Percentiles rank a stretch among this genome's conserved stretches.
Evolutionary conservation across 257 asterid species (phyloP).

Genomic region (Thymus mandschuricus): DNA sequence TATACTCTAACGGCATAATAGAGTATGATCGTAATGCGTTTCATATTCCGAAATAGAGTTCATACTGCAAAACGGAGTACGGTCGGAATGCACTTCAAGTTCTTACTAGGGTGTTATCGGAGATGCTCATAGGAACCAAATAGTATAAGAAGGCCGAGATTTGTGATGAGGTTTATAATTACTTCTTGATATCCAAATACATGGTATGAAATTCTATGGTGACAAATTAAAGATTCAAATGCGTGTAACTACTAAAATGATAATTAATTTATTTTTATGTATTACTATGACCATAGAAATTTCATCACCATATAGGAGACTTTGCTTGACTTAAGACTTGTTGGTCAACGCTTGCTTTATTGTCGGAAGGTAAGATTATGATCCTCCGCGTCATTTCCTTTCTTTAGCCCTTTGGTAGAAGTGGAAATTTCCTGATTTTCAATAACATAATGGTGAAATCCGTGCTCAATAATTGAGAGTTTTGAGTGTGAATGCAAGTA

Average conservation of each 20-base stretch:
- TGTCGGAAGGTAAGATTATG: background rate
- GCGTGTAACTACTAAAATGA: background rate
- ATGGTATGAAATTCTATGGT: background rate
- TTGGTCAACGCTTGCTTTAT: background rate
- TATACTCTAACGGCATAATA: no score
- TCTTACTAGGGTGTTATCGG: no score
- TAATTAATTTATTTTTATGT: no score
- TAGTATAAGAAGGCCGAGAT: no score
- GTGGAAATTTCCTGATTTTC: background rate
- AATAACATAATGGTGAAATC: background rate
- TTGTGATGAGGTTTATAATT: no score
- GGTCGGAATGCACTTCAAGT: no score
- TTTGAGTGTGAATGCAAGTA: background rate
- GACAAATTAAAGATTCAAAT: background rate
- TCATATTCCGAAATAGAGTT: no score
- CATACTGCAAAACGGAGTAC: no score
- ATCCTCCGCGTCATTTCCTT: background rate
- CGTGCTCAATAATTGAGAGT: conserved; percentile 5
- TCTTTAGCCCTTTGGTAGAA: background rate
- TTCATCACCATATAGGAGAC: background rate
- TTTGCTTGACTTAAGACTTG: background rate
- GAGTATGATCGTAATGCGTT: no score
- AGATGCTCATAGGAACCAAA: no score
- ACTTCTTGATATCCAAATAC: background rate
- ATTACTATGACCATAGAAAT: no score